phyloP scores from a whole-genome alignment of 2,329 filamentous ascomycete species.

The Penicillium oxalicum region DNA sequence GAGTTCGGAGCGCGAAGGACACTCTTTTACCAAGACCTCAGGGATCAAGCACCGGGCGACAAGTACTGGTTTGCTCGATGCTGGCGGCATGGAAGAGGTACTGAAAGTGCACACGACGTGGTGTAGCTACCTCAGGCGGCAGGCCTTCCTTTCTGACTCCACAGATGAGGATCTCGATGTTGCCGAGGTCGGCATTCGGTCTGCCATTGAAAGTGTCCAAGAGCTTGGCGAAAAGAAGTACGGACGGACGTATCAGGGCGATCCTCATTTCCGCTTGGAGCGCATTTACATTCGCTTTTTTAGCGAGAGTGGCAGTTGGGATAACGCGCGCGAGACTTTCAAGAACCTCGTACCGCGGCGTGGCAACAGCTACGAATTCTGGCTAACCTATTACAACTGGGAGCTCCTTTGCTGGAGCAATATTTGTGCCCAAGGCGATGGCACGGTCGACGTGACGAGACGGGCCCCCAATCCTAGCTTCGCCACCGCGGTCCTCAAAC shows the following conservation, averaged over 20 bases:
- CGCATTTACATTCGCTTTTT: constrained; percentile 88
- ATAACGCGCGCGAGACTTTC: constrained; percentile 73
- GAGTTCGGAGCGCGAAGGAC: constrained; percentile 70
- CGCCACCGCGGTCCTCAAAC: constrained; percentile 70
- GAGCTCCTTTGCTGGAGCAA: constrained; percentile 70
- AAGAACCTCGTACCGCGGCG: constrained; percentile 63
- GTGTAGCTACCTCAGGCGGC: constrained; percentile 87
- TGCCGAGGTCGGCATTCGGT: constrained; percentile 80
- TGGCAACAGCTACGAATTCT: constrained; percentile 82
- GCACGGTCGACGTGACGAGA: constrained; percentile 48
- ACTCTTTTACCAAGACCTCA: constrained; percentile 74
- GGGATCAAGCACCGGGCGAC: constrained; percentile 89
- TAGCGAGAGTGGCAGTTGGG: constrained; percentile 71
- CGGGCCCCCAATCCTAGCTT: constrained; percentile 61
- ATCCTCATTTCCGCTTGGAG: constrained; percentile 82
- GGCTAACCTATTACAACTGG: constrained; percentile 87
- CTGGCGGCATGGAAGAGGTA: constrained; percentile 78
- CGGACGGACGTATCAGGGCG: constrained; percentile 71
- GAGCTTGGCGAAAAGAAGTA: constrained; percentile 72
- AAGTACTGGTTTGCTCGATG: constrained; percentile 74
- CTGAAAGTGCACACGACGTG: constrained; percentile 89
- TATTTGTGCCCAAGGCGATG: constrained; percentile 46
- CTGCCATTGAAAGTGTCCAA: constrained; percentile 78
- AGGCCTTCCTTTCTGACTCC: constrained; percentile 67
- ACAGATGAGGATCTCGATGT: constrained; percentile 80